phyloP scores from a whole-genome alignment of 106 monocot species.

The Apostasia shenzhenica region DNA sequence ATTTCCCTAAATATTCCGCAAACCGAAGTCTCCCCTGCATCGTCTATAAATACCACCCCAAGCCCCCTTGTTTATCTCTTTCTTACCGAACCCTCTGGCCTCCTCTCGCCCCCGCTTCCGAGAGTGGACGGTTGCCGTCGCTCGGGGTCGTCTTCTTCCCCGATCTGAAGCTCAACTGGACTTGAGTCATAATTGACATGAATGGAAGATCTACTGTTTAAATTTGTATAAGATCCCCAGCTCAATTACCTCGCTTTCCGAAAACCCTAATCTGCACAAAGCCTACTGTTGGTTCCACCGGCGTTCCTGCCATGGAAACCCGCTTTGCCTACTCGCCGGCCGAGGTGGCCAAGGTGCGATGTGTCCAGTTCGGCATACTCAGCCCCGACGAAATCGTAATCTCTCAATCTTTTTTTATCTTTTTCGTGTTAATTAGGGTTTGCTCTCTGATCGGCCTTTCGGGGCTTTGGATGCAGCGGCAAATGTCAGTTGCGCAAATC shows the following conservation, averaged over 20 bases:
- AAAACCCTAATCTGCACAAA: conserved; percentile 15
- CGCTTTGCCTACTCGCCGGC: conserved; percentile 86
- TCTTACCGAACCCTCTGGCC: conserved; percentile 3
- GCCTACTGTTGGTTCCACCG: neutral
- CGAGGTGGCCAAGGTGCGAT: conserved; percentile 87
- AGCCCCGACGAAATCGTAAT: conserved; percentile 96
- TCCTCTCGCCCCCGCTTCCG: neutral
- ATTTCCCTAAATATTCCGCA: neutral
- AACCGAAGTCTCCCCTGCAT: neutral
- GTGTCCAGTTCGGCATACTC: conserved; percentile 93
- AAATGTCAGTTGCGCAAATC: conserved; percentile 94
- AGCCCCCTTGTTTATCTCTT: neutral
- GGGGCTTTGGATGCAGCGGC: conserved; percentile 41
- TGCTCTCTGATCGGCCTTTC: neutral
- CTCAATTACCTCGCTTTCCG: neutral
- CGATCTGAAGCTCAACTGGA: neutral
- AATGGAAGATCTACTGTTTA: neutral
- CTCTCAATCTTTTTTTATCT: neutral
- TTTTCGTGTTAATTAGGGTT: neutral
- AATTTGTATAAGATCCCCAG: conserved; percentile 1
- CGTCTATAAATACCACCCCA: conserved; percentile 39
- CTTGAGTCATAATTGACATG: neutral
- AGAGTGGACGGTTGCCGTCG: neutral
- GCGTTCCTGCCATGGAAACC: conserved; percentile 48
- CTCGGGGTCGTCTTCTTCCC: neutral